Evolutionary conservation across 208 protist genomes (phyloP).

Genomic region (Leishmania amazonensis): DNA sequence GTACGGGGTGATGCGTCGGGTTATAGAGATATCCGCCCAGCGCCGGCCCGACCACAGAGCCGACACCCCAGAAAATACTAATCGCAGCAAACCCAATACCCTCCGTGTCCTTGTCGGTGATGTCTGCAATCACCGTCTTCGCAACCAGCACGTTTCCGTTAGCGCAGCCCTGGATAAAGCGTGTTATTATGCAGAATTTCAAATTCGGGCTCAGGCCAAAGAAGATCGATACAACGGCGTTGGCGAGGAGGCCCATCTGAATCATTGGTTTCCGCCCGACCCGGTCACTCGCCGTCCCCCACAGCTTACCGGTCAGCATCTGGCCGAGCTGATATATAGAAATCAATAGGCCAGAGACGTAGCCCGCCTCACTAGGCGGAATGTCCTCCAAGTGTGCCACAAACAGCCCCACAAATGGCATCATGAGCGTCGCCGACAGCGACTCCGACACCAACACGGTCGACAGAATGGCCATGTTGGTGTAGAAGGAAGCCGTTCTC

Average conservation of each 20-base stretch:
- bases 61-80: constrained; percentile 86
- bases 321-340: constrained; percentile 54
- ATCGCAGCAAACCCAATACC: constrained; percentile 95
- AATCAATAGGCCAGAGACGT: constrained; percentile 52
- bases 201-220: constrained; percentile 70
- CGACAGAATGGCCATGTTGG: constrained; percentile 33
- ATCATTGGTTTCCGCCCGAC: constrained; percentile 54
- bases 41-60: constrained; percentile 61
- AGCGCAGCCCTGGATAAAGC: constrained; percentile 74
- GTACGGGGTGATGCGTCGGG: constrained; percentile 38
- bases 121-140: constrained; percentile 79
- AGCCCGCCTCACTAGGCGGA: constrained; percentile 46
- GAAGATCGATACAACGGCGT: constrained; percentile 52
- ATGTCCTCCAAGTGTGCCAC: constrained; percentile 48
- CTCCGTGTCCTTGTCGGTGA: constrained; percentile 74
- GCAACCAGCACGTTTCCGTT: constrained; percentile 81
- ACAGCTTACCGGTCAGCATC: constrained; percentile 50
- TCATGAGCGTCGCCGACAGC: constrained; percentile 52
- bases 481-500: constrained; percentile 22
- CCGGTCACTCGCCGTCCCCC: constrained; percentile 52
- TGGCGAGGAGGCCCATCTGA: constrained; percentile 49
- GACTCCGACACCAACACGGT: constrained; percentile 57
- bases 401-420: constrained; percentile 56
- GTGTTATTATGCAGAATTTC: constrained; percentile 48
- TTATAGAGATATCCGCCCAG: constrained; percentile 73